Conservation (phyloP, 176 grass and related monocot genomes). For the Tillandsia leiboldiana region DNA sequence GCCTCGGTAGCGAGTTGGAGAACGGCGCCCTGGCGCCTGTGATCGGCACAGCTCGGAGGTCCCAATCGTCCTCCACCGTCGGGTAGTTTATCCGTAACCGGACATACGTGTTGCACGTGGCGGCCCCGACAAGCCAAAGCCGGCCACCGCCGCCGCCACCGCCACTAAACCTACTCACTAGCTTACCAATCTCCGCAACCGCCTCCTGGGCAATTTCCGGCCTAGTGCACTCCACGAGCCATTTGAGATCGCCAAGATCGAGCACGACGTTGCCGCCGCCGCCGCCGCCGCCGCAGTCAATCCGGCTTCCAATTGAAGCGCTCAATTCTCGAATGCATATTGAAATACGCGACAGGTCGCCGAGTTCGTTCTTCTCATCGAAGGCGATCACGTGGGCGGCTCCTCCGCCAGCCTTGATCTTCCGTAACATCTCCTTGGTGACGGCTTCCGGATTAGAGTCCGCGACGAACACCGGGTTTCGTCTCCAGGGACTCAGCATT, state of each 20-base stretch:
- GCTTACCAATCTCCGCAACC: slow-evolving; percentile 55
- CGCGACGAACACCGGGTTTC: slow-evolving; percentile 73
- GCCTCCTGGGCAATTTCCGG: slow-evolving; percentile 27
- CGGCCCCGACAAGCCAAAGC: slow-evolving; percentile 64
- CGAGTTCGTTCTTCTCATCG: slow-evolving; percentile 25
- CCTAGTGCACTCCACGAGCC: slow-evolving; percentile 10
- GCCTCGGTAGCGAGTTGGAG: slow-evolving; percentile 37
- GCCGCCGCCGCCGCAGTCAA: slow-evolving; percentile 21
- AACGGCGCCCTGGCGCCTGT: slow-evolving; percentile 22
- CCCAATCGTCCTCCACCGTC: slow-evolving; percentile 66
- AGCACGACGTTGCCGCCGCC: slow-evolving; percentile 43
- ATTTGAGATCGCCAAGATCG: slow-evolving; percentile 39
- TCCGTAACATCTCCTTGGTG: slow-evolving; percentile 40
- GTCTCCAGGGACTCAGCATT: slow-evolving; percentile 55
- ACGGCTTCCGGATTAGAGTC: slow-evolving; percentile 48
- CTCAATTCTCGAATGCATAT: slow-evolving; percentile 37
- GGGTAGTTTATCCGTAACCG: slow-evolving; percentile 65
- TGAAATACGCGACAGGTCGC: slow-evolving; percentile 27
- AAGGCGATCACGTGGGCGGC: slow-evolving; percentile 45
- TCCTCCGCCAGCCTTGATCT: slow-evolving; percentile 28
- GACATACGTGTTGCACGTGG: slow-evolving; percentile 65
- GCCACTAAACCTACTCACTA: slow-evolving; percentile 39
- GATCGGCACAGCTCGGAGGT: slow-evolving; percentile 61
- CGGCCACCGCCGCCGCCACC: slow-evolving; percentile 4
- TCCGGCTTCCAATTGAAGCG: slow-evolving; percentile 28